A percentile compares a stretch with the other conserved stretches of the same genome.
phyloP scores from a whole-genome alignment of 768 basidiomycete species.

The Dioszegia aurantiaca region DNA sequence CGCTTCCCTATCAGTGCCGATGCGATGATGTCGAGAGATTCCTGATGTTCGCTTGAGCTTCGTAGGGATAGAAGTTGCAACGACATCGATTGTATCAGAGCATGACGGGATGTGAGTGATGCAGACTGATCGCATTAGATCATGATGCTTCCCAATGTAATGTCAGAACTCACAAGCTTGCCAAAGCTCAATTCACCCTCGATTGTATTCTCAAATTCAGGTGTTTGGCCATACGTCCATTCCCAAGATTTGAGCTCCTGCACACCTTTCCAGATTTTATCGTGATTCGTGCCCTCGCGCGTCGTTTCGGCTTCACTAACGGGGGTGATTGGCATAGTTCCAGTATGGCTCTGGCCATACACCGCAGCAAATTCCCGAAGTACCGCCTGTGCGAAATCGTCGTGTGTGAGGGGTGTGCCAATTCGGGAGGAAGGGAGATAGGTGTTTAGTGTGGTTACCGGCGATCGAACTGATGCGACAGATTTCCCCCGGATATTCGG shows the following conservation, averaged over 20 bases:
- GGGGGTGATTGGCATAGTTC: too few relatives aligned
- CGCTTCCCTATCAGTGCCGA: conserved; percentile 26
- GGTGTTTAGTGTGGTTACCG: conserved; percentile 71
- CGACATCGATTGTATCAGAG: conserved; percentile 36
- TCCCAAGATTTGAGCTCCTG: conserved; percentile 80
- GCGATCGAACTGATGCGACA: conserved; percentile 85
- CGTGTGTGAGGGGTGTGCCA: conserved; percentile 63
- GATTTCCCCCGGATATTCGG: conserved; percentile 77
- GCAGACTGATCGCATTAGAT: conserved; percentile 31
- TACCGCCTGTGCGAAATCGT: conserved; percentile 68
- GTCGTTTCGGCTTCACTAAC: conserved; percentile 57
- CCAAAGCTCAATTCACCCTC: conserved; percentile 54
- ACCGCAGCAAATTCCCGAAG: conserved; percentile 61
- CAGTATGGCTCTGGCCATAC: too few relatives aligned
- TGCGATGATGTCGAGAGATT: conserved; percentile 32
- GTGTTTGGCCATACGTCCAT: conserved; percentile 89
- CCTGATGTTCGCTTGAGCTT: conserved; percentile 14
- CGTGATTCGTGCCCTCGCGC: neutral
- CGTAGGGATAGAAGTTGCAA: conserved; percentile 24
- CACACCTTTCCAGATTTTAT: conserved; percentile 67
- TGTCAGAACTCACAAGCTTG: conserved; percentile 52
- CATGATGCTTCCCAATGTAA: neutral
- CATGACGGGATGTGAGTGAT: conserved; percentile 40
- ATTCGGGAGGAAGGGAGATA: conserved; percentile 51
- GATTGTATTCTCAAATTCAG: conserved; percentile 75